phyloP scores from a whole-genome alignment of 2,329 filamentous ascomycete species.

The Paecilomyces sp. region DNA sequence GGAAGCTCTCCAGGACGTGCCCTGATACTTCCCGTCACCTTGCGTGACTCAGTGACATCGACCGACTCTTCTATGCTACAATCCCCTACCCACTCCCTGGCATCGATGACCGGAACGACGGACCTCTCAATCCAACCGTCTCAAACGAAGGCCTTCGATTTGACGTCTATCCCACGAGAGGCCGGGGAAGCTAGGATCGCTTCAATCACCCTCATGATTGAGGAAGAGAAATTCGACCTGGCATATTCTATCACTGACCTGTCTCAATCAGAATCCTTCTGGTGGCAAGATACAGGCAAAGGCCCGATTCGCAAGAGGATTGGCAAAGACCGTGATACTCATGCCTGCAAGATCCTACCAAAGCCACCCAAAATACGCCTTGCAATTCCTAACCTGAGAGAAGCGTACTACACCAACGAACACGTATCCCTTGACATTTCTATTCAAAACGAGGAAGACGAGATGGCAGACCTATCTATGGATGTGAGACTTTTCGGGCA shows the following conservation, averaged over 20 bases:
- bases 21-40: constrained; percentile 23
- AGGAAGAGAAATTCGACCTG: constrained; percentile 59
- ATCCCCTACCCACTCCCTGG: constrained; percentile 26
- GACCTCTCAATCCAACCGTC: constrained; percentile 62
- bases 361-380: constrained; percentile 90
- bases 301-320: constrained; percentile 29
- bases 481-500: constrained; percentile 61
- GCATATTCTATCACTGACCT: constrained; percentile 53
- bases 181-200: constrained; percentile 67
- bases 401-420: constrained; percentile 84
- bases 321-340: constrained; percentile 41
- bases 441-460: constrained; percentile 75
- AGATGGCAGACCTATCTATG: constrained; percentile 64
- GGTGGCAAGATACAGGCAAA: constrained; percentile 36
- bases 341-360: constrained; percentile 66
- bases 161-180: constrained; percentile 70
- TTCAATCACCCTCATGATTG: constrained; percentile 57
- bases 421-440: constrained; percentile 60
- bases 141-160: constrained; percentile 62
- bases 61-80: constrained; percentile 20
- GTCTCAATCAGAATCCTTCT: constrained; percentile 23
- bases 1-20: constrained; percentile 14
- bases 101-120: constrained; percentile 47
- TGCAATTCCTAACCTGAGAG: constrained; percentile 51
- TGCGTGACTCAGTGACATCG: constrained; percentile 25